A percentile compares a stretch with the other conserved stretches of the same genome.
These are phyloP conservation scores for Silene vulgaris DNA, from an alignment of 179 eudicot species.

Conservation along the genomic window DNA sequence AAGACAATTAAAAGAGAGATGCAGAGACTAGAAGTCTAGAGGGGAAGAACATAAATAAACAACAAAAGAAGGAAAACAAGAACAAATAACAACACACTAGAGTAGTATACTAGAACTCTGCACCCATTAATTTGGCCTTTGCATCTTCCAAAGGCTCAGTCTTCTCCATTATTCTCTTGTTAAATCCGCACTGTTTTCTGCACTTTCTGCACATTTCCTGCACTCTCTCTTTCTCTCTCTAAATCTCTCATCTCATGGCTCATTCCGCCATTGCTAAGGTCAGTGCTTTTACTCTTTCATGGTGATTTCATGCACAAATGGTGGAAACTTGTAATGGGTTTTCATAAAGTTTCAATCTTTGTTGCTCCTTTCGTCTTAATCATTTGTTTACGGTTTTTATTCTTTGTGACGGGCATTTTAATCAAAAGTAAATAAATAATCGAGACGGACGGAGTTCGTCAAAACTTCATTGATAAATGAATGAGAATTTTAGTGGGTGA, in stretches of 20 bases:
- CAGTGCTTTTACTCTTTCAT: neutral
- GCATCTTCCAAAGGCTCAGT: constrained; percentile 29
- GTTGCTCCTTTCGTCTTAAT: too few species aligned
- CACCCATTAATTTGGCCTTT: constrained; percentile 23
- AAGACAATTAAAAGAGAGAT: neutral
- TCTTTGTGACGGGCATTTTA: too few species aligned
- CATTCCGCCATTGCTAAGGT: constrained; percentile 38
- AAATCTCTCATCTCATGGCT: constrained; percentile 27
- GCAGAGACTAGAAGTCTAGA: neutral
- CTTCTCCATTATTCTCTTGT: constrained; percentile 17
- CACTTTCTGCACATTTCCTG: neutral
- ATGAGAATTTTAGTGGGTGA: constrained; percentile 11
- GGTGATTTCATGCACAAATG: neutral
- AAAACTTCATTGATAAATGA: neutral
- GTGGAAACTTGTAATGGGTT: neutral
- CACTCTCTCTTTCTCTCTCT: neutral
- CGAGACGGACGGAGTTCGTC: too few species aligned
- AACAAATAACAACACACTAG: neutral
- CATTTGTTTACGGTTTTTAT: too few species aligned
- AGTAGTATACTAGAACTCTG: neutral
- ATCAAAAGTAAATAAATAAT: too few species aligned
- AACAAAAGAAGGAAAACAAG: neutral
- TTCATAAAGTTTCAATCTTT: neutral
- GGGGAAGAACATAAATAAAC: neutral
- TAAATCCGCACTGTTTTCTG: constrained; percentile 14